phyloP scores from a whole-genome alignment of 148 eudicot species.

The Camellia lanceoleosa region DNA sequence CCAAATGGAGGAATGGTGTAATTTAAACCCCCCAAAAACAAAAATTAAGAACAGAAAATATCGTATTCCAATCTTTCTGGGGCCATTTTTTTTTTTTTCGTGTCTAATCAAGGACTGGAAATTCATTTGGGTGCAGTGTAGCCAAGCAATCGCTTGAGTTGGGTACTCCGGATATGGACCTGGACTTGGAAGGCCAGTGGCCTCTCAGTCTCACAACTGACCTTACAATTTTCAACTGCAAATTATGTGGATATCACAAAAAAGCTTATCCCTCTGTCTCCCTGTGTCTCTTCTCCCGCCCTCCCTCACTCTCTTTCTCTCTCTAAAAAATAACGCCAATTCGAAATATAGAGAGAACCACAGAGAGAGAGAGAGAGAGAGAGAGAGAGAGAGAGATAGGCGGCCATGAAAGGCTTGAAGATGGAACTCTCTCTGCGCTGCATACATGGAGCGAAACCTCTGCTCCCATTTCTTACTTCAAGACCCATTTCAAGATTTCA shows the following conservation, averaged over 20 bases:
- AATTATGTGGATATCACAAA: conserved; percentile 7
- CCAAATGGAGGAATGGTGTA: too few relatives aligned
- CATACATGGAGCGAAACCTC: conserved; percentile 6
- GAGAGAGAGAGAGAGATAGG: neutral
- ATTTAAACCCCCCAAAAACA: too few relatives aligned
- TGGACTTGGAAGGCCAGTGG: neutral
- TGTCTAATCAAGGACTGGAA: too few relatives aligned
- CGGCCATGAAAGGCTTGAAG: conserved; percentile 13
- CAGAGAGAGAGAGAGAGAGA: neutral
- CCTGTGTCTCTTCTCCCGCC: neutral
- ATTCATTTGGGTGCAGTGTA: too few relatives aligned
- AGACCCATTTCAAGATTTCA: conserved; percentile 6
- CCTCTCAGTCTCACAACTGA: neutral
- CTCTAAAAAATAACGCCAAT: neutral
- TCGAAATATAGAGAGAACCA: neutral
- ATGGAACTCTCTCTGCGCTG: neutral
- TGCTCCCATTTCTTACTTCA: conserved; percentile 8
- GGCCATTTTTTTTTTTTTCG: too few relatives aligned
- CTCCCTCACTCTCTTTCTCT: neutral
- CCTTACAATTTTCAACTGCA: neutral
- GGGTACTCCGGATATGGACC: too few relatives aligned
- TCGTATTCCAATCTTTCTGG: too few relatives aligned
- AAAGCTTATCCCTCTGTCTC: conserved; percentile 7
- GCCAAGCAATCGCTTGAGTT: too few relatives aligned
- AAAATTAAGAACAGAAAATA: too few relatives aligned